A percentile compares a stretch with the other conserved stretches of the same genome.
Conservation (phyloP, 2,329 filamentous ascomycete species). For the Fusarium sp. region DNA sequence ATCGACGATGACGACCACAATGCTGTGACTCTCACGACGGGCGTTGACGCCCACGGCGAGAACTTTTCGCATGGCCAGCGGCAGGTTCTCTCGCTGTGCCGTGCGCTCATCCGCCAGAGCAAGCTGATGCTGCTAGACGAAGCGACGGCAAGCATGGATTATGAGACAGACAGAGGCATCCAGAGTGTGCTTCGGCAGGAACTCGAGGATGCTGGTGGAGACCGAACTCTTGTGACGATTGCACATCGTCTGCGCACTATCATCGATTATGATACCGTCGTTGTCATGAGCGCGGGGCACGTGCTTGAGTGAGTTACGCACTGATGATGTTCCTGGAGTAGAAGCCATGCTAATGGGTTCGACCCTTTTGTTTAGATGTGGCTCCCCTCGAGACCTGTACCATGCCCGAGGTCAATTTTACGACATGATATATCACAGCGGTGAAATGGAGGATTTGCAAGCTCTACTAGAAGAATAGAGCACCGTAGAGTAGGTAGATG, state of each 20-base stretch:
- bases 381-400: constrained; percentile 65
- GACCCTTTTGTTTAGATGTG: constrained; percentile 53
- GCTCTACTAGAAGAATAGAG: constrained; percentile 49
- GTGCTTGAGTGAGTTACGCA: constrained; percentile 65
- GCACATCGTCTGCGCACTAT: constrained; percentile 72
- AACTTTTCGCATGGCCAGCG: constrained; percentile 73
- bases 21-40: constrained; percentile 58
- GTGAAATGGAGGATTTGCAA: constrained; percentile 65
- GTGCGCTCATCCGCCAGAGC: constrained; percentile 69
- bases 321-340: not conserved
- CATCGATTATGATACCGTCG: constrained; percentile 71
- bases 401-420: constrained; percentile 63
- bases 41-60: constrained; percentile 67
- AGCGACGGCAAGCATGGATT: constrained; percentile 73
- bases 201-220: constrained; percentile 60
- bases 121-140: constrained; percentile 72
- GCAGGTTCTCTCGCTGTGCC: constrained; percentile 71
- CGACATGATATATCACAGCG: constrained; percentile 70
- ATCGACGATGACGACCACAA: constrained; percentile 28
- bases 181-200: constrained; percentile 68
- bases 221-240: constrained; percentile 71
- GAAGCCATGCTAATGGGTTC: constrained; percentile 9
- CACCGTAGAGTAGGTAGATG: not conserved
- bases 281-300: constrained; percentile 69
- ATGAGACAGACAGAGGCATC: constrained; percentile 70